Evolutionary conservation across 2,329 filamentous ascomycete species (phyloP).

Genomic region (Diaporthe sp.): DNA sequence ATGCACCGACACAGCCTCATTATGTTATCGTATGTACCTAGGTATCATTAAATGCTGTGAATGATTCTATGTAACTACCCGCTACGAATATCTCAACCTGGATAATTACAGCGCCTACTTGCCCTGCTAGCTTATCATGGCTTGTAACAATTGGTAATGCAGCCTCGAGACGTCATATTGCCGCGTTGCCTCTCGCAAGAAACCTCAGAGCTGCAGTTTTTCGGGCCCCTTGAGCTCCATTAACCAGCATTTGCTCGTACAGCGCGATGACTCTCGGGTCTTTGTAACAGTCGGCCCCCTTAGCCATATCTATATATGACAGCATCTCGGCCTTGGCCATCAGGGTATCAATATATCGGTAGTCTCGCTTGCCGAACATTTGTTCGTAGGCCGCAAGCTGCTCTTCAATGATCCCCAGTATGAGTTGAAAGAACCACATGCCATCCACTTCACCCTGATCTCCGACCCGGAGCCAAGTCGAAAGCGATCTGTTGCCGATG

Average conservation of each 20-base stretch:
- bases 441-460: constrained; percentile 21
- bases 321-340: constrained; percentile 19
- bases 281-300: neutral
- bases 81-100: neutral
- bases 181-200: neutral
- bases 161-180: neutral
- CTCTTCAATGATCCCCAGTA: neutral
- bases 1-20: too few species aligned
- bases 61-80: neutral
- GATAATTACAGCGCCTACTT: neutral
- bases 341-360: neutral
- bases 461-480: constrained; percentile 8
- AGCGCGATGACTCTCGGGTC: neutral
- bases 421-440: constrained; percentile 22
- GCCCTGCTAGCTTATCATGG: rapidly evolving
- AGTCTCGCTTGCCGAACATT: neutral
- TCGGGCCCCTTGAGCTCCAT: neutral
- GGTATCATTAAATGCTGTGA: too few species aligned
- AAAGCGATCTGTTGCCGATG: neutral
- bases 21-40: too few species aligned
- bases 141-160: too few species aligned
- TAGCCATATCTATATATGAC: neutral
- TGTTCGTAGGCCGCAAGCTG: neutral
- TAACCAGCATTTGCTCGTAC: constrained; percentile 1
- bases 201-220: neutral